phyloP scores from a whole-genome alignment of 768 basidiomycete species.

The Lactarius psammicola region DNA sequence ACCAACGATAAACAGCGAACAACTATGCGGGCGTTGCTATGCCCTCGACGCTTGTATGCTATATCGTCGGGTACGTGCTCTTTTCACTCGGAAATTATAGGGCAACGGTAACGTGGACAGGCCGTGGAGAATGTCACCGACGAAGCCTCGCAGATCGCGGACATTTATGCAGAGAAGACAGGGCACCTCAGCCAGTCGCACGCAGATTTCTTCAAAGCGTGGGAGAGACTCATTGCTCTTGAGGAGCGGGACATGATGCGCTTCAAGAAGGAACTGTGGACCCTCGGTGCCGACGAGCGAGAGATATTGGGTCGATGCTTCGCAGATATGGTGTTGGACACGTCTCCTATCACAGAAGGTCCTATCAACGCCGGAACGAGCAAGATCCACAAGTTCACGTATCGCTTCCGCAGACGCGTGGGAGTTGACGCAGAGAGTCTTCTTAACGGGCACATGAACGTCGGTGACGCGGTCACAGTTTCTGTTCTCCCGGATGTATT shows the following conservation, averaged over 20 bases:
- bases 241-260: constrained; percentile 87
- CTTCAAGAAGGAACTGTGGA: constrained; percentile 93
- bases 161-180: constrained; percentile 75
- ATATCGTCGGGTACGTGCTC: constrained; percentile 69
- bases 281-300: constrained; percentile 75
- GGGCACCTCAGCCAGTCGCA: constrained; percentile 71
- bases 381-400: constrained; percentile 77
- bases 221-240: constrained; percentile 81
- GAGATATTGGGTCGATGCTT: constrained; percentile 85
- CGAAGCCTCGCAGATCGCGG: constrained; percentile 51
- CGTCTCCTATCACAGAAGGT: constrained; percentile 36
- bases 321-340: constrained; percentile 68
- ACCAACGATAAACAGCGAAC: constrained; percentile 78
- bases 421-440: constrained; percentile 39
- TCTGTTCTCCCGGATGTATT: constrained; percentile 87
- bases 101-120: constrained; percentile 38
- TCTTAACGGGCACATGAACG: constrained; percentile 73
- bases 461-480: constrained; percentile 81
- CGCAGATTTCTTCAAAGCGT: constrained; percentile 78
- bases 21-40: constrained; percentile 79
- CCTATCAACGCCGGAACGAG: constrained; percentile 34
- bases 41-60: constrained; percentile 87
- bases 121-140: constrained; percentile 67
- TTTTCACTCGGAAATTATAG: background rate
- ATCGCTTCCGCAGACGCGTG: constrained; percentile 53